phyloP scores from a whole-genome alignment of 176 grass and related monocot genomes.

The Phoenix roebelenii region DNA sequence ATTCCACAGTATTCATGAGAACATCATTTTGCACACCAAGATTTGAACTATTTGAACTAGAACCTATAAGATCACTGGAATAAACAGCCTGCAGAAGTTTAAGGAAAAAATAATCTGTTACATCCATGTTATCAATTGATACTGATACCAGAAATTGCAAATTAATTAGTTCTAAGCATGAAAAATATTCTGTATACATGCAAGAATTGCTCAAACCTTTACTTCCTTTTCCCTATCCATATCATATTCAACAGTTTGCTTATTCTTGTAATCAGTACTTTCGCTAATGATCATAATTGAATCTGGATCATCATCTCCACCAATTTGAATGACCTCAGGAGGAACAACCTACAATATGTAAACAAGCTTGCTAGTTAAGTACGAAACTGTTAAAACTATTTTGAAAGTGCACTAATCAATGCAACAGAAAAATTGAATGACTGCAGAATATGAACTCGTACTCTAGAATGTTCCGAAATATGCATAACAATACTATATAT shows the following conservation, averaged over 20 bases:
- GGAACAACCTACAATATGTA: not conserved
- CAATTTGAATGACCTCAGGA: not conserved
- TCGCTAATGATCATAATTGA: not conserved
- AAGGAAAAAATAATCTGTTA: not conserved
- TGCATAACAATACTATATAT: too few species aligned
- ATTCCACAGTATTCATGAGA: constrained; percentile 10
- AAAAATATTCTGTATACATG: not conserved
- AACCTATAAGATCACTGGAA: constrained; percentile 28
- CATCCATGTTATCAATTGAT: too few species aligned
- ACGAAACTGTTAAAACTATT: not conserved
- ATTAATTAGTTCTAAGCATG: not conserved
- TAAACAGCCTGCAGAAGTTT: constrained; percentile 29
- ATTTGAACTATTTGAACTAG: constrained; percentile 27
- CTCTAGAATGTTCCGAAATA: too few species aligned
- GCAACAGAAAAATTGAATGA: too few species aligned
- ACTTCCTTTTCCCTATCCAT: not conserved
- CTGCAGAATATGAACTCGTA: too few species aligned
- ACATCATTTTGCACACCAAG: not conserved
- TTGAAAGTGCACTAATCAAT: not conserved
- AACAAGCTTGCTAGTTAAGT: not conserved
- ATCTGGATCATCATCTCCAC: not conserved
- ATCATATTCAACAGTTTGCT: not conserved
- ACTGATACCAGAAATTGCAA: too few species aligned
- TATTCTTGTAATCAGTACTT: not conserved
- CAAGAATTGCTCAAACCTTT: not conserved